Conservation (phyloP, 2,329 filamentous ascomycete genomes). For the Fusarium cyanostomum region DNA sequence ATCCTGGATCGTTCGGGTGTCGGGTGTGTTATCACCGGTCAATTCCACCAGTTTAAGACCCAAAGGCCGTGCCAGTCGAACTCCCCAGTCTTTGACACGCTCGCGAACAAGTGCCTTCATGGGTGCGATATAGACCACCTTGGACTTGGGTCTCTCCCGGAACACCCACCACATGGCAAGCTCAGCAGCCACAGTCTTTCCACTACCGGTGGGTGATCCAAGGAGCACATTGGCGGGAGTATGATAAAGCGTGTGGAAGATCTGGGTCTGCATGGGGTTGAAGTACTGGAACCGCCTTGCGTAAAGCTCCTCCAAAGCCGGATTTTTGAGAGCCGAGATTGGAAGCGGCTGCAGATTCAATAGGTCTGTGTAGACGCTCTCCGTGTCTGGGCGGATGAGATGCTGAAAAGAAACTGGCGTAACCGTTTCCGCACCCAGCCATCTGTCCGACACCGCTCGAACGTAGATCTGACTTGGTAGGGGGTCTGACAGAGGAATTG, state of each 20-base stretch:
- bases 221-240: constrained; percentile 91
- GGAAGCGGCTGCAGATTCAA: constrained; percentile 91
- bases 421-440: constrained; percentile 96
- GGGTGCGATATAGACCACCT: constrained; percentile 98
- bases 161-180: constrained; percentile 99
- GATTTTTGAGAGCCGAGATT: constrained; percentile 86
- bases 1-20: constrained; percentile 93
- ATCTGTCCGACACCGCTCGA: constrained; percentile 90
- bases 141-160: constrained; percentile 90
- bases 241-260: constrained; percentile 96
- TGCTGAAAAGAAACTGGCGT: constrained; percentile 97
- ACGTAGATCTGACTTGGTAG: constrained; percentile 97
- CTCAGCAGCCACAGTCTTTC: constrained; percentile 96
- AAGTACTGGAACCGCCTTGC: constrained; percentile 91
- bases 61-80: constrained; percentile 81
- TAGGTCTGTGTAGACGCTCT: constrained; percentile 95
- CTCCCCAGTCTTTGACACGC: constrained; percentile 93
- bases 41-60: constrained; percentile 92
- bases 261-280: constrained; percentile 99
- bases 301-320: constrained; percentile 87
- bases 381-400: constrained; percentile 94
- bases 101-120: constrained; percentile 99
- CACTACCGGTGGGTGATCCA: constrained; percentile 95
- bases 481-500: constrained; percentile 92
- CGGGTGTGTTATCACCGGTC: constrained; percentile 96